A percentile compares a stretch with the other conserved stretches of the same genome.
Evolutionary conservation across 2,329 filamentous ascomycete genomes (phyloP).

Genomic region (Podosphaera fusca): DNA sequence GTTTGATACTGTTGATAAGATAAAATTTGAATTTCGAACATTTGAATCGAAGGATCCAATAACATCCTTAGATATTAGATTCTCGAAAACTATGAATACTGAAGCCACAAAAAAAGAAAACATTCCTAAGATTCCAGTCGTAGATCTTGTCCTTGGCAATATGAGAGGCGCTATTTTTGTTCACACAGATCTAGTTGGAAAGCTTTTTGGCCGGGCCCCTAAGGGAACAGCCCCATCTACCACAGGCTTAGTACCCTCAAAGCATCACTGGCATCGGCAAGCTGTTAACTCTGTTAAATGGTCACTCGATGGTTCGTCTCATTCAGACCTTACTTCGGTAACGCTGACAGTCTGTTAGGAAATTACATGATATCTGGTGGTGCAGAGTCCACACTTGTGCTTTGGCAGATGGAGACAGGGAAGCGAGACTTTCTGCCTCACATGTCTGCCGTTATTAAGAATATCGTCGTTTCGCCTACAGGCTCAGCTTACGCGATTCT

Average conservation of each 20-base stretch:
- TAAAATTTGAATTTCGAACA: conserved; percentile 32
- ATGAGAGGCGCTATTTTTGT: conserved; percentile 53
- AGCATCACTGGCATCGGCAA: conserved; percentile 77
- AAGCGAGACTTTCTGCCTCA: conserved; percentile 73
- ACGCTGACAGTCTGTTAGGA: conserved; percentile 26
- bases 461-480: conserved; percentile 54
- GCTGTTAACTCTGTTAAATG: conserved; percentile 70
- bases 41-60: conserved; percentile 40
- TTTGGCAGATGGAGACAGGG: conserved; percentile 84
- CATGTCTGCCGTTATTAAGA: conserved; percentile 64
- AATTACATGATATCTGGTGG: conserved; percentile 91
- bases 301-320: conserved; percentile 58
- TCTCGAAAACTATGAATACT: conserved; percentile 12
- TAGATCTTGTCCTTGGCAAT: conserved; percentile 64
- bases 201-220: conserved; percentile 25
- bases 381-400: conserved; percentile 64
- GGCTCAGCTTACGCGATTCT: conserved; percentile 69
- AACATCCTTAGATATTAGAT: conserved; percentile 40
- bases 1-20: conserved; percentile 18
- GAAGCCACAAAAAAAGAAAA: conserved; percentile 13
- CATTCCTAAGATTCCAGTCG: conserved; percentile 17
- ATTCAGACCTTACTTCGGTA: neutral
- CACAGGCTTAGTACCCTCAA: conserved; percentile 27
- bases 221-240: conserved; percentile 8
- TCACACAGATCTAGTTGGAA: conserved; percentile 52